Evolutionary conservation across 495 filamentous ascomycete genomes (phyloP).

Genomic region (Aspergillus avenaceus): DNA sequence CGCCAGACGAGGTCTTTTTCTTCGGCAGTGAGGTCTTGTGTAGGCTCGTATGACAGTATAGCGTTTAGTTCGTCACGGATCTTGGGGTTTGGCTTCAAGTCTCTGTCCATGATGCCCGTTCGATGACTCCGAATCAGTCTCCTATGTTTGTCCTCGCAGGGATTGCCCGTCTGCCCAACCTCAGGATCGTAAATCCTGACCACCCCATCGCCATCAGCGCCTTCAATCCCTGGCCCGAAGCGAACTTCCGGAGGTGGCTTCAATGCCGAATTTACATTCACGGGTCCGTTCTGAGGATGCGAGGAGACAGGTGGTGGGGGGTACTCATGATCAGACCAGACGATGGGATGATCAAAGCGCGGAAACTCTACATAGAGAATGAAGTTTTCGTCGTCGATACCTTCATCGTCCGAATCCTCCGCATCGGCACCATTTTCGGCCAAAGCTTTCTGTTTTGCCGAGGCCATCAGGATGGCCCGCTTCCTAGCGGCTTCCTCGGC

Average conservation of each 20-base stretch:
- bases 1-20: slow-evolving; percentile 97
- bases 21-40: slow-evolving; percentile 76
- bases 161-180: slow-evolving; percentile 81
- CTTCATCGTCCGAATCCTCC: slow-evolving; percentile 41
- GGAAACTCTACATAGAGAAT: slow-evolving; percentile 86
- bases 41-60: slow-evolving; percentile 90
- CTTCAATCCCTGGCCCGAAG: slow-evolving; percentile 77
- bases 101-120: slow-evolving; percentile 87
- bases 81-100: slow-evolving; percentile 94
- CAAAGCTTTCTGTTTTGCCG: slow-evolving; percentile 22
- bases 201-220: slow-evolving; percentile 48
- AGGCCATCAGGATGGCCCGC: slow-evolving; percentile 27
- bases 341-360: slow-evolving; percentile 91
- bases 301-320: slow-evolving; percentile 74
- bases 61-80: slow-evolving; percentile 87
- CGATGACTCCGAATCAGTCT: slow-evolving; percentile 86
- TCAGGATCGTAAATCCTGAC: slow-evolving; percentile 93
- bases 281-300: slow-evolving; percentile 55
- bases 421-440: slow-evolving; percentile 11
- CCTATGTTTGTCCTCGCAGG: slow-evolving; percentile 92
- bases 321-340: slow-evolving; percentile 94
- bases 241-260: slow-evolving; percentile 80
- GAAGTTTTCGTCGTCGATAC: slow-evolving; percentile 55
- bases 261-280: slow-evolving; percentile 61
- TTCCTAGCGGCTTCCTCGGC: slow-evolving; percentile 44